Conservation (phyloP, 1,139 yeast genomes). For the Zygotorulaspora mrakii region DNA sequence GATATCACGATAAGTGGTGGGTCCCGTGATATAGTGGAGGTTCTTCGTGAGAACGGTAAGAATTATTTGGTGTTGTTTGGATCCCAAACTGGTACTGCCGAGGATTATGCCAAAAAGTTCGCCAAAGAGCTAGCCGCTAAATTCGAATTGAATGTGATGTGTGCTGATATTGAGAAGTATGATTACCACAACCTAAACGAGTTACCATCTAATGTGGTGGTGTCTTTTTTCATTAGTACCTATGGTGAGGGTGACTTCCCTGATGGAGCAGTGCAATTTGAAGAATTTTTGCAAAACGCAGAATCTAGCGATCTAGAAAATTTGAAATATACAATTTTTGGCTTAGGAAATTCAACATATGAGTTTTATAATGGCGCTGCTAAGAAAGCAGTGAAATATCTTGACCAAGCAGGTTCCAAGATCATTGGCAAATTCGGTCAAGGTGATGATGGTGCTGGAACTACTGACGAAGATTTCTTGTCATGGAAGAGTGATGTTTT, state of each 20-base stretch:
- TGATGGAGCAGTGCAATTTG: conserved; percentile 80
- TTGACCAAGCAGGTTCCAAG: conserved; percentile 59
- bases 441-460: conserved; percentile 94
- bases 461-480: conserved; percentile 91
- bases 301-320: conserved; percentile 59
- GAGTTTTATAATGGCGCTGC: conserved; percentile 88
- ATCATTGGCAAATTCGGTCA: conserved; percentile 71
- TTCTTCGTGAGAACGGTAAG: conserved; percentile 60
- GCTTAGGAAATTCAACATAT: conserved; percentile 90
- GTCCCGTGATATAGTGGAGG: conserved; percentile 62
- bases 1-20: conserved; percentile 31
- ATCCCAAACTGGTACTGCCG: conserved; percentile 99
- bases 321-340: conserved; percentile 71
- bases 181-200: conserved; percentile 74
- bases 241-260: conserved; percentile 99
- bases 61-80: conserved; percentile 83
- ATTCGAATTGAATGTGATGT: conserved; percentile 70
- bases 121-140: conserved; percentile 82
- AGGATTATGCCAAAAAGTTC: conserved; percentile 88
- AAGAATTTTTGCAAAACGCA: conserved; percentile 50
- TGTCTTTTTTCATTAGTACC: conserved; percentile 80
- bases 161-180: conserved; percentile 82
- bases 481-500: conserved; percentile 84
- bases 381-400: conserved; percentile 50
- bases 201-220: conserved; percentile 48